Base-by-base conservation (phyloP, 1,284 basidiomycete genomes). In the Peniophora sp. region DNA sequence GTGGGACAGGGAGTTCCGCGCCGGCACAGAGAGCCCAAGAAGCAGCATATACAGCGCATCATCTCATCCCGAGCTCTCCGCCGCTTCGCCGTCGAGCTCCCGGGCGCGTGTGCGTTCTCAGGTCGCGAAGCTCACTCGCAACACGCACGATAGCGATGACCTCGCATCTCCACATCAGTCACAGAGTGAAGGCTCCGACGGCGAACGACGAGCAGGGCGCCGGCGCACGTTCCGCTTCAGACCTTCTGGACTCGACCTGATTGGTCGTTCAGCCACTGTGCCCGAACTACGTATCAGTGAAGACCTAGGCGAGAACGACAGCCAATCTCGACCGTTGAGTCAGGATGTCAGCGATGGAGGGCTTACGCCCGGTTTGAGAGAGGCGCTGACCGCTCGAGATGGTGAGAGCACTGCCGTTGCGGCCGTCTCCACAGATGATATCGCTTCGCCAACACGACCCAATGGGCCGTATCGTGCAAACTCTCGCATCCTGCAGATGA, bases 121-220 rank as follows among this genome's bases (percentile, higher is more conserved):
- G n/a, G 52, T 73, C 35, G 67, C 37, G 18, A 68, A 5, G 60
- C 65, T 49, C 69, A 27, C 64, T 66, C 18, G 63, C 65, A 36
- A 65, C 58, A 37, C 62, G 57, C 18, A 62, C 24, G 68, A 68
- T 47, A 77, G 74, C 46, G 78, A 77, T 52, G 78, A 75, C 17
- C 71, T 64, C 0, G 63, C 72, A 8, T 74, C 73, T 1, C 78
- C 76, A 2, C 65, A 67, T 22, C 71, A 70, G 48, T 81, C 79
- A 1, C 60, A 73, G n/a, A 74, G 72, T 2, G 78, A 76, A 42
- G 66, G 63, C 47, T 68, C 64, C 64, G 11, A 67, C 64, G 2
- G 69, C 69, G 9, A 63, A 64, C 15, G 58, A 58, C 10, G 56
- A 58, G 43, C 58, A 55, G 55, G 34, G 52, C 43, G 35, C 50